Evolutionary conservation across 805 yeast genomes (phyloP), one percentile per base, ranked within the genome.

Genomic region (Pichia membranifaciens): DNA sequence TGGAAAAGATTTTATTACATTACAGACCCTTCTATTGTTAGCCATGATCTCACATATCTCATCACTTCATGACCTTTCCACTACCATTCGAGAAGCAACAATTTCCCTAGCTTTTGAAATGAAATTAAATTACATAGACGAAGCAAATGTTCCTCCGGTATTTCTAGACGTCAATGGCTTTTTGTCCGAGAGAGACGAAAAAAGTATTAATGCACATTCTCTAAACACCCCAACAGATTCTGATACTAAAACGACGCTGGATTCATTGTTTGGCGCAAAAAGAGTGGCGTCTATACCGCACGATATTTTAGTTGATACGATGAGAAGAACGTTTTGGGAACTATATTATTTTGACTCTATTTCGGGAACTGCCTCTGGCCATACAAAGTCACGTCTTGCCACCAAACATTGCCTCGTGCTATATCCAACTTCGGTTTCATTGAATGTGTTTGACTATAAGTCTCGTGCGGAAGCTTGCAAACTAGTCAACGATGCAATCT

Each of bases 341-440:
- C 55, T 74, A 5, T 71, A 72, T 54, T 76, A 74, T 54, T 65
- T 76, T 44, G 81, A 76, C 57, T 72, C 76, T 9, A 62, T 75
- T 33, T 73, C 74, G 50, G 81, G 80, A 1, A 75, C 79, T 6
- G 78, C 81, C 0, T 77, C 76, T 43, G 81, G 80, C 10, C 65
- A 62, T 42, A 60, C 76, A 1, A 57, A 67, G 13, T 73, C 79
- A 1, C 54, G 59, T 10, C 51, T 76, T 15, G 69, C 75, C 1
- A 57, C 65, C 3, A 45, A 63, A 1, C 60, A 64, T 28, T 60
- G 71, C 33, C 56, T 63, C n/a, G 65, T 70, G 3, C 51, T 65
- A 1, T 75, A 61, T 53, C 81, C 81, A 3, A 51, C 56, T 0
- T 47, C 51, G 0, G 72, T 75, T 4, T 44, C 70, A 1, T 57